These are phyloP conservation scores for Lactifluus echinatus DNA, from an alignment of 768 basidiomycete species.

Conservation along the genomic window DNA sequence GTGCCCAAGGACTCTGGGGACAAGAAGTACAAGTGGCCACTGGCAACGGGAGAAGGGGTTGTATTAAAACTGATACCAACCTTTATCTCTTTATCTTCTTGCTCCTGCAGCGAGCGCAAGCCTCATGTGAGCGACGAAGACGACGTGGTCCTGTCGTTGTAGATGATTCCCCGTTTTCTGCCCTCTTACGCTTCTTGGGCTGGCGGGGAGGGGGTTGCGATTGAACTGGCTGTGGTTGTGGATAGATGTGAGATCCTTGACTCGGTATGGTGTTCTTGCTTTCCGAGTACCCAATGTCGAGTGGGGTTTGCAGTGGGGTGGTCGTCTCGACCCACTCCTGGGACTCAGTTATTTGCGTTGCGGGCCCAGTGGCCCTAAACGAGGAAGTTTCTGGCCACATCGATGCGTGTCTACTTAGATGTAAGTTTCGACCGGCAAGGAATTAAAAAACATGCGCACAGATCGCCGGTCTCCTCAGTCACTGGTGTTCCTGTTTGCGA, in stretches of 20 bases:
- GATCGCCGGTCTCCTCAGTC: too few relatives aligned
- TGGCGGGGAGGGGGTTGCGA: conserved; percentile 30
- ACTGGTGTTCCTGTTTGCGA: background rate
- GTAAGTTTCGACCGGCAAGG: too few relatives aligned
- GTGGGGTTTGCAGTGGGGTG: conserved; percentile 37
- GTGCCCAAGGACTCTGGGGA: conserved; percentile 41
- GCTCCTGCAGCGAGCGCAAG: conserved; percentile 87
- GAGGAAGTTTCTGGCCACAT: background rate
- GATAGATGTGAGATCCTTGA: conserved; percentile 44
- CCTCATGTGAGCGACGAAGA: conserved; percentile 82
- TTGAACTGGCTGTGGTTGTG: conserved; percentile 35
- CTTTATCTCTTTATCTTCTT: conserved; percentile 90
- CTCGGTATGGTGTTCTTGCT: conserved; percentile 50
- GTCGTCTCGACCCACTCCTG: conserved; percentile 16
- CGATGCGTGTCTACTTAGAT: too few relatives aligned
- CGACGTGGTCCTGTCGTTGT: conserved; percentile 66
- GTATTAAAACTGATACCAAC: conserved; percentile 46
- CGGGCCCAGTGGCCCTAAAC: background rate
- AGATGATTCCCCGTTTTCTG: conserved; percentile 46
- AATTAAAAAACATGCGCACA: too few relatives aligned
- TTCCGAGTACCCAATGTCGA: conserved; percentile 37
- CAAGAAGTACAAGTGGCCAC: conserved; percentile 8
- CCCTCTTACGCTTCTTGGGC: conserved; percentile 47
- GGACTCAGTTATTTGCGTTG: background rate
- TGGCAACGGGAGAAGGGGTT: conserved; percentile 18